Evolutionary conservation across 2,329 filamentous ascomycete species (phyloP), one percentile per base, ranked within the genome.

Genomic region (Fonsecaea nubica): DNA sequence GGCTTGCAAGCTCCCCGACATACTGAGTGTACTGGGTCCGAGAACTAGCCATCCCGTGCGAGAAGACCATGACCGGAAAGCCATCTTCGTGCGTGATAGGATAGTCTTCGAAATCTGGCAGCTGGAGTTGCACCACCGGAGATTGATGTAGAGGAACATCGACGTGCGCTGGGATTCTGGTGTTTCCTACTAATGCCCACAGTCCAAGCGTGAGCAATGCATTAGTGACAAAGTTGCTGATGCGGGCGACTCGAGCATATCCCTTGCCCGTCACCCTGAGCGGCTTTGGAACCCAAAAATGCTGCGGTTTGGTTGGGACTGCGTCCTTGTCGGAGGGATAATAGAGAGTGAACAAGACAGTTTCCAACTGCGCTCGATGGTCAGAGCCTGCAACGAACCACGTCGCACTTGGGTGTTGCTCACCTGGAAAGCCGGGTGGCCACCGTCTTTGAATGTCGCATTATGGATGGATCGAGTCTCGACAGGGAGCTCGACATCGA

Each of bases 261-360:
- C 72, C 72, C 35, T 70, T 62, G 12, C 64, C 69, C 3, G 66
- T 65, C 2, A 72, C 64, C 7, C 62, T 63, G 2, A 72, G 62
- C 8, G 72, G 72, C 36, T 68, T 68, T 10, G 71, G 70, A 6
- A 72, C 59, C 72, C 72, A 73, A 15, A 65, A 65, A 63, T 73
- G 72, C 15, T 70, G 66, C n/a, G 68, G 63, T 36, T 71, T 70
- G 12, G 60, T 52, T 2, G 66, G 68, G 9, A 48, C 57, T 1
- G 55, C 59, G 10, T 65, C 69, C 42, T 68, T 69, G 10, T 57
- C 54, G 6, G 71, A 48, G 13, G 72, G 72, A 54, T 73, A 73
- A 65, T 72, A 73, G 3, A 73, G 52, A 12, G 71, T 72, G 64
- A 73, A 73, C 25, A 73, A 67, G 15, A 73, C 72, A 0, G 72